phyloP scores from a whole-genome alignment of 495 filamentous ascomycete species.

The Penicillium angulare region DNA sequence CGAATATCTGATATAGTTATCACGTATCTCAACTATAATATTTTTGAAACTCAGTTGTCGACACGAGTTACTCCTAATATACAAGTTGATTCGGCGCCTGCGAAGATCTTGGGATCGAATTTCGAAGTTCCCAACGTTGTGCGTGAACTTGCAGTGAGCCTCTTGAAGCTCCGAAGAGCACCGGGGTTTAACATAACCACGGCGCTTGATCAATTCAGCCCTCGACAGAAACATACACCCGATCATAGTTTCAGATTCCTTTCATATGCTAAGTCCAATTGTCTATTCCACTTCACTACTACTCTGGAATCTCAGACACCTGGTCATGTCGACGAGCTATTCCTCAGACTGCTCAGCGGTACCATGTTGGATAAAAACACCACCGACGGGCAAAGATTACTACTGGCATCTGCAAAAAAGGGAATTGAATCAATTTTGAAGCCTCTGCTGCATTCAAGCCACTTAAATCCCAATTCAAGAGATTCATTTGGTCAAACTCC shows the following conservation, averaged over 20 bases:
- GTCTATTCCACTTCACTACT: background rate
- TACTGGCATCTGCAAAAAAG: background rate
- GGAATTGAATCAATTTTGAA: background rate
- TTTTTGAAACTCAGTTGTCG: constrained; percentile 5
- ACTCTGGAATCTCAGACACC: background rate
- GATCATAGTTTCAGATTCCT: background rate
- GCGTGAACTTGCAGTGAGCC: background rate
- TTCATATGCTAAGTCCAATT: constrained; percentile 1
- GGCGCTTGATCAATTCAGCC: background rate
- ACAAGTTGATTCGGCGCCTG: background rate
- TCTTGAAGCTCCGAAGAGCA: background rate
- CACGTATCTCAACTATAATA: constrained; percentile 42
- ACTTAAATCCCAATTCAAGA: background rate
- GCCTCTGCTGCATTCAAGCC: background rate
- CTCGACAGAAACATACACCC: background rate
- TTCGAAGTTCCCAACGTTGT: background rate
- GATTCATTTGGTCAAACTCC: background rate
- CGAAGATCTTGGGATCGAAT: background rate
- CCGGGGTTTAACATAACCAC: background rate
- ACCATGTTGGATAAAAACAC: background rate
- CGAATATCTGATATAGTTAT: constrained; percentile 33
- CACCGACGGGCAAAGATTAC: background rate
- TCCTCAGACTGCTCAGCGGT: background rate
- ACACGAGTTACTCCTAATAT: background rate
- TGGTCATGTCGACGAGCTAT: background rate